Conservation (phyloP, 1,284 basidiomycete species). For the Boletus holoroseus region DNA sequence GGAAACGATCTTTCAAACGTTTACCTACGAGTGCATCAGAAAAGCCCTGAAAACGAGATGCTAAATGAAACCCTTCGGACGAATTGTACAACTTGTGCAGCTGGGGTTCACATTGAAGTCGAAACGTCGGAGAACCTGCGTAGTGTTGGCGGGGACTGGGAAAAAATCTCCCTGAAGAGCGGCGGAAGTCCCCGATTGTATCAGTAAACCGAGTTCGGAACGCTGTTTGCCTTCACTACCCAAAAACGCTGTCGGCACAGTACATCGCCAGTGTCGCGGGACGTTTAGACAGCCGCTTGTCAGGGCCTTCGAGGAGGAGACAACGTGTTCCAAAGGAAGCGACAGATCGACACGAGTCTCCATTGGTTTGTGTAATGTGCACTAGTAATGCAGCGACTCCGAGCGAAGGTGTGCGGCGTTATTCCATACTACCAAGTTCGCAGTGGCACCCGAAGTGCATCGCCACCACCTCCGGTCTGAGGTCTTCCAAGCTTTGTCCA, state of each 20-base stretch:
- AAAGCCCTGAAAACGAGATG: neutral
- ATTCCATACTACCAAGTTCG: neutral
- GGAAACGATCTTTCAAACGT: neutral
- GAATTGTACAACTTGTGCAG: neutral
- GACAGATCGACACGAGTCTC: too few species aligned
- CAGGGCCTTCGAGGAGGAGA: neutral
- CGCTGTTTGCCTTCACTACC: neutral
- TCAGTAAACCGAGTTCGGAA: neutral
- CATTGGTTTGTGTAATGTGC: too few species aligned
- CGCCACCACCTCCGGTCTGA: too few species aligned
- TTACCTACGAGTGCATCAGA: neutral
- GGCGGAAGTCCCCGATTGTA: neutral
- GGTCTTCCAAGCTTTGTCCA: too few species aligned
- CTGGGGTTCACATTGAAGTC: neutral
- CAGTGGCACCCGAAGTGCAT: neutral
- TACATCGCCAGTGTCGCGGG: neutral
- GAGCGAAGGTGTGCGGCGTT: neutral
- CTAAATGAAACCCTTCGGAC: neutral
- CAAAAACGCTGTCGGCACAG: too few species aligned
- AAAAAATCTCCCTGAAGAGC: neutral
- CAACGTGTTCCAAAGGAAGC: neutral
- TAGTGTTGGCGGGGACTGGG: neutral
- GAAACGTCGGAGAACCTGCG: neutral
- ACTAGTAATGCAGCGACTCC: too few species aligned
- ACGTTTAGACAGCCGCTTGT: neutral